These are phyloP conservation scores for Vanrija pseudolonga DNA, from an alignment of 1,284 basidiomycete genomes.

Conservation along the genomic window DNA sequence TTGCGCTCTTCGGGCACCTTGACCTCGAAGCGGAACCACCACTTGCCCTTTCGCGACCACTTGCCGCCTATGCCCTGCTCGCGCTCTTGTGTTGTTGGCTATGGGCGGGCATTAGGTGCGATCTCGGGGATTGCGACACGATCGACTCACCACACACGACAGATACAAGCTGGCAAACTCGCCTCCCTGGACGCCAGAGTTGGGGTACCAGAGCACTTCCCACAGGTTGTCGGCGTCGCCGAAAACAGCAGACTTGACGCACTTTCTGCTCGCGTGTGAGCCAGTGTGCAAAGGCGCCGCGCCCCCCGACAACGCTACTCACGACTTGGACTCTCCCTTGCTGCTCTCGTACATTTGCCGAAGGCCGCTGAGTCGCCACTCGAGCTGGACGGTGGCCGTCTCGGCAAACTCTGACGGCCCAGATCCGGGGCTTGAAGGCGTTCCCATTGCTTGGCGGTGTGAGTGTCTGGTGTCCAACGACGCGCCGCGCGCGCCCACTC, in stretches of 20 bases:
- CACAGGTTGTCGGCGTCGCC: constrained; percentile 48
- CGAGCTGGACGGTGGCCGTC: constrained; percentile 62
- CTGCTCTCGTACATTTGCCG: constrained; percentile 68
- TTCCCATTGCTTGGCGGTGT: background rate
- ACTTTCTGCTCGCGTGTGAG: constrained; percentile 34
- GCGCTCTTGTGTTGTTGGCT: constrained; percentile 68
- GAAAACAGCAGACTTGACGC: constrained; percentile 49
- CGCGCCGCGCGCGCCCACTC: too few relatives aligned
- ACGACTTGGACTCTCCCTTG: constrained; percentile 47
- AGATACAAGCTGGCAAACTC: constrained; percentile 69
- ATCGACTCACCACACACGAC: constrained; percentile 65
- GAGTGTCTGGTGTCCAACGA: background rate
- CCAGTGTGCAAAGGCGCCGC: background rate
- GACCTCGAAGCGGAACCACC: constrained; percentile 79
- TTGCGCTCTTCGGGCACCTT: constrained; percentile 51
- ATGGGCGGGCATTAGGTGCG: constrained; percentile 3
- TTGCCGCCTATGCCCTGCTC: constrained; percentile 63
- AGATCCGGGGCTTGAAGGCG: background rate
- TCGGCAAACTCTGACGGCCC: constrained; percentile 51
- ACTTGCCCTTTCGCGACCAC: constrained; percentile 78
- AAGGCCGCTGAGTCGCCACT: constrained; percentile 68
- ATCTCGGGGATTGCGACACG: background rate
- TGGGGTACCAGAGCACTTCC: constrained; percentile 74
- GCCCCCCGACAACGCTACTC: constrained; percentile 10
- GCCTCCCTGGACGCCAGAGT: constrained; percentile 60